Percentiles rank a stretch among this genome's conserved stretches.
phyloP scores from a whole-genome alignment of 2,329 filamentous ascomycete genomes.

The Achaetomium macrosporum region DNA sequence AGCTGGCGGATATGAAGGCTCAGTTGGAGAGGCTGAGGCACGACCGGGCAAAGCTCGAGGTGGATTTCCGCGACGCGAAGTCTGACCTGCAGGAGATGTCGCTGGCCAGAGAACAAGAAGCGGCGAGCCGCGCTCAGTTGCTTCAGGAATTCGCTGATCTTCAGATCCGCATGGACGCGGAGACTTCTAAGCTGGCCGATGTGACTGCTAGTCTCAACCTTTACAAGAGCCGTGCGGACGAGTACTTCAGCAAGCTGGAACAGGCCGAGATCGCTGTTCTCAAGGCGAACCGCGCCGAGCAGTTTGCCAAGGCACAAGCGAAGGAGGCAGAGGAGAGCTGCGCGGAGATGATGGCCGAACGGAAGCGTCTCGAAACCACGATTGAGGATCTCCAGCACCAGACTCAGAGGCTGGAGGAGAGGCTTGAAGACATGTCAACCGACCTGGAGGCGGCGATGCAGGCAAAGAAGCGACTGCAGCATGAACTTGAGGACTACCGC shows the following conservation, averaged over 20 bases:
- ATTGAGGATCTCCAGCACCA: constrained; percentile 88
- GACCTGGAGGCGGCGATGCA: constrained; percentile 81
- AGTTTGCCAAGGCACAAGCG: constrained; percentile 86
- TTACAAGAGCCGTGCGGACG: constrained; percentile 88
- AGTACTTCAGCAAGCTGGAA: constrained; percentile 95
- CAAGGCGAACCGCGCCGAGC: constrained; percentile 84
- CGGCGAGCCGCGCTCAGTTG: constrained; percentile 79
- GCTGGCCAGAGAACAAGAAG: constrained; percentile 75
- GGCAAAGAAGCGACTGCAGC: constrained; percentile 88
- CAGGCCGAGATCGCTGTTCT: constrained; percentile 94
- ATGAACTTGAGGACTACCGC: constrained; percentile 95
- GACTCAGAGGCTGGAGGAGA: constrained; percentile 84
- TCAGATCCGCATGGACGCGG: constrained; percentile 86
- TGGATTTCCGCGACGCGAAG: constrained; percentile 76
- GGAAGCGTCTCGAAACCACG: constrained; percentile 79
- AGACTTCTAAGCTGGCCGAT: constrained; percentile 78
- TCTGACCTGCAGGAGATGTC: constrained; percentile 80
- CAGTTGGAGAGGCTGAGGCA: constrained; percentile 85
- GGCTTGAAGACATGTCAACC: constrained; percentile 82
- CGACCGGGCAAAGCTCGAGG: constrained; percentile 70
- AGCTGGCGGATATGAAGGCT: constrained; percentile 79
- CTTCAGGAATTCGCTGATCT: constrained; percentile 89
- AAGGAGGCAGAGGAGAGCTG: constrained; percentile 88
- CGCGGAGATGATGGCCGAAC: constrained; percentile 83
- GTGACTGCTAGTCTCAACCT: constrained; percentile 76